Evolutionary conservation across 2,329 filamentous ascomycete species (phyloP).

Genomic region (Nigrograna mackinnonii): DNA sequence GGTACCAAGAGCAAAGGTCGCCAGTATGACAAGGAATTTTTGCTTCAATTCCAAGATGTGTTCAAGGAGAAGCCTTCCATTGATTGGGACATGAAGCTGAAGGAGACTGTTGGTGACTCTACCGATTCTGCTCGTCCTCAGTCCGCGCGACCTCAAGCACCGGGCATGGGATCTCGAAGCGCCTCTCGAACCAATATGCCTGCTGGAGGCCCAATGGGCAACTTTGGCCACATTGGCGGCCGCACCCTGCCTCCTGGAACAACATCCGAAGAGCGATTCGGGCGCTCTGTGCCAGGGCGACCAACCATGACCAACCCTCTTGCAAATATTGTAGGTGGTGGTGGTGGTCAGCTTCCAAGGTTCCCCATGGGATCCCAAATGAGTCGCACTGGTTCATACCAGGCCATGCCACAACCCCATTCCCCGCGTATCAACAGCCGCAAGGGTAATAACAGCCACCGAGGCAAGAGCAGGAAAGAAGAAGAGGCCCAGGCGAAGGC

Average conservation of each 20-base stretch:
- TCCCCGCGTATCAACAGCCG: conserved; percentile 73
- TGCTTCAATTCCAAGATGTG: conserved; percentile 93
- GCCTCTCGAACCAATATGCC: conserved; percentile 44
- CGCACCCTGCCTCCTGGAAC: conserved; percentile 73
- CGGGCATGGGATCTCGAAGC: conserved; percentile 52
- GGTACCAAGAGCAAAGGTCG: conserved; percentile 80
- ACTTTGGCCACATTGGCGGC: conserved; percentile 59
- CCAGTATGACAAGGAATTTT: conserved; percentile 93
- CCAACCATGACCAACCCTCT: conserved; percentile 54
- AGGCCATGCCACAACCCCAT: conserved; percentile 65
- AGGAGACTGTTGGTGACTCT: conserved; percentile 82
- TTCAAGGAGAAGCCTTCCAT: conserved; percentile 96
- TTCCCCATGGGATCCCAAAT: conserved; percentile 66
- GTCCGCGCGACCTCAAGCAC: conserved; percentile 60
- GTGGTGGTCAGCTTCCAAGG: too few relatives aligned
- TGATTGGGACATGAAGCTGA: conserved; percentile 88
- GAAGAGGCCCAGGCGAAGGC: conserved; percentile 73
- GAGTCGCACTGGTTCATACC: conserved; percentile 65
- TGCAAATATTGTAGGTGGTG: conserved; percentile 58
- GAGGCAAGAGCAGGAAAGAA: conserved; percentile 57
- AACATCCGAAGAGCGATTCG: conserved; percentile 77
- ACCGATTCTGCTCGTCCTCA: conserved; percentile 67
- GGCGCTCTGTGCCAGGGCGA: conserved; percentile 26
- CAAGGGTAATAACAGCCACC: conserved; percentile 64
- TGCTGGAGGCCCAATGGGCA: conserved; percentile 63